These are phyloP conservation scores for Delonix regia DNA, from an alignment of 306 rosid genomes.

Conservation along the genomic window DNA sequence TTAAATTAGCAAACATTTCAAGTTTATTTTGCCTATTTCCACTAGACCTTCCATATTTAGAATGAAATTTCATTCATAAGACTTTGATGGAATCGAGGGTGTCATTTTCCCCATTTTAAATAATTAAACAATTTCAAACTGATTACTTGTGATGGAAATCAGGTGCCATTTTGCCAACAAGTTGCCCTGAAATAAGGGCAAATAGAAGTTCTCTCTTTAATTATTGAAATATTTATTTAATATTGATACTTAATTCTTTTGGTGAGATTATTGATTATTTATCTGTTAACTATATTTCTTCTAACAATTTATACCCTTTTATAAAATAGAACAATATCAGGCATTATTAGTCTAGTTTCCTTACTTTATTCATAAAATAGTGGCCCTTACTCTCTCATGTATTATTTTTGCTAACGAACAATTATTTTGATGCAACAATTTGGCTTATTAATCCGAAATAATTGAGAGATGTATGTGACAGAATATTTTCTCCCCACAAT, in stretches of 20 bases:
- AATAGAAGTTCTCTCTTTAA: background rate
- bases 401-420: background rate
- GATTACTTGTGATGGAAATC: background rate
- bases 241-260: no score
- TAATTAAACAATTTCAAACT: no score
- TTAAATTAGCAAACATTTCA: no score
- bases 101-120: background rate
- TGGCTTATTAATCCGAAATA: background rate
- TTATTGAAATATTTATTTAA: background rate
- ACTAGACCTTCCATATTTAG: background rate
- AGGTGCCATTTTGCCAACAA: background rate
- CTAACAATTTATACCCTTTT: no score
- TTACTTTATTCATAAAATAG: background rate
- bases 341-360: background rate
- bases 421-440: background rate
- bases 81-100: no score
- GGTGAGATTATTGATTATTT: background rate
- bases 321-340: background rate
- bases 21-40: background rate
- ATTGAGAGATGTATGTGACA: background rate
- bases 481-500: conserved; percentile 2
- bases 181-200: background rate
- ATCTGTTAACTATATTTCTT: background rate
- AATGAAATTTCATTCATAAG: background rate
- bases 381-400: background rate